phyloP scores from a whole-genome alignment of 2,329 filamentous ascomycete genomes.

The Lachnellula subtilissima region DNA sequence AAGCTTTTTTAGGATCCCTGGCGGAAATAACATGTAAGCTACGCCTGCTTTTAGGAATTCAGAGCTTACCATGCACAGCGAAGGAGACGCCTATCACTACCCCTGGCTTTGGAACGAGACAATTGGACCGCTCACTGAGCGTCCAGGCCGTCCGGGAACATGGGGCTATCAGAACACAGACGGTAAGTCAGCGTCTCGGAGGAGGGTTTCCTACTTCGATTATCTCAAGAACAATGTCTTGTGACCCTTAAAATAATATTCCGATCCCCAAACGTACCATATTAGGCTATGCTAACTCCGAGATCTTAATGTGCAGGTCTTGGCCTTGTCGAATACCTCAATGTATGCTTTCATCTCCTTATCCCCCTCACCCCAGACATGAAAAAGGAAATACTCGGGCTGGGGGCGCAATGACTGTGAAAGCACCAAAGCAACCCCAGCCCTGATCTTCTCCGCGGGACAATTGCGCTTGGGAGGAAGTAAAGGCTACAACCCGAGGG shows the following conservation, averaged over 20 bases:
- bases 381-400: too few species aligned
- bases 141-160: conserved; percentile 35
- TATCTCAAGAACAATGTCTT: too few species aligned
- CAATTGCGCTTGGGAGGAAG: too few species aligned
- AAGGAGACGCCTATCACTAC: conserved; percentile 23
- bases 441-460: too few species aligned
- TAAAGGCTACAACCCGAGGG: too few species aligned
- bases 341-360: conserved; percentile 13
- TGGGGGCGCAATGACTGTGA: not conserved
- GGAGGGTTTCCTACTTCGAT: too few species aligned
- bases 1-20: conserved; percentile 59
- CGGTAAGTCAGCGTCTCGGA: conserved; percentile 17
- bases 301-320: conserved; percentile 27
- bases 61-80: conserved; percentile 28
- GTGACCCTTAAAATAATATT: too few species aligned
- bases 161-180: conserved; percentile 43
- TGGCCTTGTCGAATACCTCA: conserved; percentile 47
- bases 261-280: too few species aligned
- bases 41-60: not conserved
- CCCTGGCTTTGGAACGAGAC: conserved; percentile 37
- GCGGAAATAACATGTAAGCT: conserved; percentile 55
- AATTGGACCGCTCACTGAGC: conserved; percentile 35
- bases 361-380: not conserved
- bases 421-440: too few species aligned
- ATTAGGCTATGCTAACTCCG: too few species aligned